phyloP scores from a whole-genome alignment of 2,329 filamentous ascomycete genomes.

The Fusarium oligoseptatum region DNA sequence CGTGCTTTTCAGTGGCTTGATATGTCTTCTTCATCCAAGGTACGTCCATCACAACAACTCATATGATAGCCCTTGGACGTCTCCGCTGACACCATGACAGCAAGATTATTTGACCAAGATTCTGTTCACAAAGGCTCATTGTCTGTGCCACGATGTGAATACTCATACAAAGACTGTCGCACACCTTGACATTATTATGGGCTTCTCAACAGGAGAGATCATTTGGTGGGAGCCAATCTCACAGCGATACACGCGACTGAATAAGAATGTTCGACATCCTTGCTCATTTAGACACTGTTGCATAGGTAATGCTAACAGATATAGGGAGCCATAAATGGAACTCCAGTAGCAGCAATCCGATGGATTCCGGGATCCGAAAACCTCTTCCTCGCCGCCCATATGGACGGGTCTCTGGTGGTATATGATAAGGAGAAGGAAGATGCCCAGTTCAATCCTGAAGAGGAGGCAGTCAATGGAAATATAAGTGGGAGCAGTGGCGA shows the following conservation, averaged over 20 bases:
- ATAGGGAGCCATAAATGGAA: slow-evolving; percentile 88
- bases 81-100: slow-evolving; percentile 58
- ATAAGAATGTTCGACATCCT: slow-evolving; percentile 81
- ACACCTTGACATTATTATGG: slow-evolving; percentile 93
- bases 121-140: slow-evolving; percentile 95
- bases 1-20: slow-evolving; percentile 97
- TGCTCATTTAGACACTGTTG: neutral
- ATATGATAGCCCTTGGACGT: neutral
- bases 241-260: slow-evolving; percentile 93
- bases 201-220: slow-evolving; percentile 95
- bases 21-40: slow-evolving; percentile 80
- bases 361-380: slow-evolving; percentile 97
- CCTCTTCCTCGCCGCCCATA: slow-evolving; percentile 90
- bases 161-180: slow-evolving; percentile 80
- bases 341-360: slow-evolving; percentile 86
- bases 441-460: slow-evolving; percentile 80
- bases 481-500: slow-evolving; percentile 57
- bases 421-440: slow-evolving; percentile 99
- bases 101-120: slow-evolving; percentile 96
- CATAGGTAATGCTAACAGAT: slow-evolving; percentile 21
- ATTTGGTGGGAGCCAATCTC: slow-evolving; percentile 99
- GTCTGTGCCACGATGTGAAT: slow-evolving; percentile 94
- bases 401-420: slow-evolving; percentile 90
- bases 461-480: slow-evolving; percentile 65
- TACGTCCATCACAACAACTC: slow-evolving; percentile 42